Evolutionary conservation across 2,329 filamentous ascomycete genomes (phyloP).

Genomic region (Xylogone sp.): DNA sequence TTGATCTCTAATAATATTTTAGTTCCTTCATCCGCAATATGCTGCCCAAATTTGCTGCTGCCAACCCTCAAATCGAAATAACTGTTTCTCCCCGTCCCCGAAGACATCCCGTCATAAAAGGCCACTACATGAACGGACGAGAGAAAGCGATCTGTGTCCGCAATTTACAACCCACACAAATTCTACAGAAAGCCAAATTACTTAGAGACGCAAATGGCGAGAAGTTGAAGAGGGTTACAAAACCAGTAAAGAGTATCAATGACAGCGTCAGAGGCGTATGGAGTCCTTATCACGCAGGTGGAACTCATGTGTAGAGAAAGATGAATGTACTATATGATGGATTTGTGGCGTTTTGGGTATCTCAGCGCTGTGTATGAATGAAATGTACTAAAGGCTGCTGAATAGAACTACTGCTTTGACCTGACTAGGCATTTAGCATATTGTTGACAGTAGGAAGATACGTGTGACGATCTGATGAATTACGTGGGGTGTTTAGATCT

Average conservation of each 20-base stretch:
- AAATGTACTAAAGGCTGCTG: background rate
- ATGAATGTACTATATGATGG: conserved; percentile 17
- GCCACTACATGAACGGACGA: conserved; percentile 88
- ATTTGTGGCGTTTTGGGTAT: conserved; percentile 18
- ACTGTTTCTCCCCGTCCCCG: conserved; percentile 84
- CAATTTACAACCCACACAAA: conserved; percentile 76
- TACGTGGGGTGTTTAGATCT: too few relatives aligned
- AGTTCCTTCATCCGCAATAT: conserved; percentile 78
- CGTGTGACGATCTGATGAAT: too few relatives aligned
- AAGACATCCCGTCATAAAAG: conserved; percentile 84
- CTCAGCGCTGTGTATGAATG: conserved; percentile 1
- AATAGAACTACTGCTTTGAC: background rate
- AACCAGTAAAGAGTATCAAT: conserved; percentile 61
- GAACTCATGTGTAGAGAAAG: conserved; percentile 23
- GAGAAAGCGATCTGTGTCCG: conserved; percentile 84
- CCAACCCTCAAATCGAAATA: conserved; percentile 88
- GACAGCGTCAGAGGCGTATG: conserved; percentile 66
- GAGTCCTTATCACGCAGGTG: conserved; percentile 62
- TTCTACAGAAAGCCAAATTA: conserved; percentile 74
- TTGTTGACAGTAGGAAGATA: too few relatives aligned
- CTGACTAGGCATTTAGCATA: too few relatives aligned
- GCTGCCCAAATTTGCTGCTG: conserved; percentile 72
- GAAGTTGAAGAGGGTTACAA: conserved; percentile 61
- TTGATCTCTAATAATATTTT: conserved; percentile 6
- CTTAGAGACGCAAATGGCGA: conserved; percentile 73